These are phyloP conservation scores for Tieghemostelium lacteum DNA, from an alignment of 78 protist genomes.

Conservation along the genomic window DNA sequence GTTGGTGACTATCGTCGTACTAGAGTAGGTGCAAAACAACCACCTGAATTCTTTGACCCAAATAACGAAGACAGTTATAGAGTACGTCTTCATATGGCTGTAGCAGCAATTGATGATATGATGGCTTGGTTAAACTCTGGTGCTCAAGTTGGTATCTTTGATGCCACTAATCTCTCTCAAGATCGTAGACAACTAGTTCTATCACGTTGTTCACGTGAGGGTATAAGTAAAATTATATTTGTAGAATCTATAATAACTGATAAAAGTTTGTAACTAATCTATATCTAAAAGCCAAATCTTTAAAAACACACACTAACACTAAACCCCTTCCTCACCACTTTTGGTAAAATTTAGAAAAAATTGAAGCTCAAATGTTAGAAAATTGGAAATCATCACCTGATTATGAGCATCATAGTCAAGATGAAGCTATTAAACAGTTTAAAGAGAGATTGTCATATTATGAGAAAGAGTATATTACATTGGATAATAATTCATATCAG, in stretches of 20 bases:
- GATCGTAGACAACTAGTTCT: conserved; percentile 82
- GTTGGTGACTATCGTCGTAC: conserved; percentile 78
- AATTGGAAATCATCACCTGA: conserved; percentile 86
- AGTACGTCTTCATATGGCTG: conserved; percentile 78
- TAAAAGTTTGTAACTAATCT: conserved; percentile 5
- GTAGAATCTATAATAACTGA: conserved; percentile 53
- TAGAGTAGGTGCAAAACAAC: conserved; percentile 83
- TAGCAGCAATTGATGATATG: conserved; percentile 85
- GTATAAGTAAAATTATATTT: conserved; percentile 53
- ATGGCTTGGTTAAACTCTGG: conserved; percentile 78
- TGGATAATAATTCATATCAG: conserved; percentile 38
- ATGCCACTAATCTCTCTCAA: conserved; percentile 90
- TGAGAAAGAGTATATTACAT: conserved; percentile 74
- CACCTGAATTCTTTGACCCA: conserved; percentile 87
- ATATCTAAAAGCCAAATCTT: not conserved
- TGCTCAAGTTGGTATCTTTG: conserved; percentile 85
- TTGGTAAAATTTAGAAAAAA: not conserved
- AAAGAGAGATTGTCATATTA: conserved; percentile 77
- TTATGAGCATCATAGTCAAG: conserved; percentile 48
- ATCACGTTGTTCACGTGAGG: conserved; percentile 58
- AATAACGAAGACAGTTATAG: conserved; percentile 75
- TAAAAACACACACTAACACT: not conserved
- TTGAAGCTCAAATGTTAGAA: conserved; percentile 75
- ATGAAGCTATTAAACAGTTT: conserved; percentile 84
- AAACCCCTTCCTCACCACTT: not conserved